phyloP scores from a whole-genome alignment of 148 eudicot genomes.

The Rhododendron molle region DNA sequence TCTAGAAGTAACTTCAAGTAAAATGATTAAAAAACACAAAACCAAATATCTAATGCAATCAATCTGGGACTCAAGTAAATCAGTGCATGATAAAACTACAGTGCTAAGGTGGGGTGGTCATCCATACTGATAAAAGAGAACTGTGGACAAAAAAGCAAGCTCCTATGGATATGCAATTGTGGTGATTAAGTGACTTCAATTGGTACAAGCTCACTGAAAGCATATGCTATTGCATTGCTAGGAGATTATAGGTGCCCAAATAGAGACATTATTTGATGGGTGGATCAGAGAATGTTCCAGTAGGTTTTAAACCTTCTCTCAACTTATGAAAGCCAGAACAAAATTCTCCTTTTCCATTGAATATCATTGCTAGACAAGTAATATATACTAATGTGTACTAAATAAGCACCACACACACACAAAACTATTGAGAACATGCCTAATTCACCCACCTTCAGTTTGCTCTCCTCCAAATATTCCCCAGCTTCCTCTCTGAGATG shows the following conservation, averaged over 20 bases:
- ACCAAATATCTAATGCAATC: neutral
- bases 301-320: neutral
- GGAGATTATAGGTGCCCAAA: too few species aligned
- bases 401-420: too few species aligned
- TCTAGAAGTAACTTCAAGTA: too few species aligned
- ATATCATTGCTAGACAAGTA: neutral
- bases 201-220: neutral
- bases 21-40: too few species aligned
- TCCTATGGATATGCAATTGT: neutral
- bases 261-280: too few species aligned
- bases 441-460: too few species aligned
- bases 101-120: too few species aligned
- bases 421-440: too few species aligned
- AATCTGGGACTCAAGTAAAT: neutral
- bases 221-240: too few species aligned
- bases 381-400: neutral
- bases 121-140: neutral
- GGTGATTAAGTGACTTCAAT: neutral
- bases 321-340: neutral
- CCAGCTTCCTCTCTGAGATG: slow-evolving; percentile 95
- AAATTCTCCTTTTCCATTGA: neutral
- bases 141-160: neutral
- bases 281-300: neutral
- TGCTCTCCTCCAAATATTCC: slow-evolving; percentile 28
- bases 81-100: too few species aligned